Base-by-base conservation (phyloP, 495 filamentous ascomycete genomes). In the Mytilinidion resinicola region DNA sequence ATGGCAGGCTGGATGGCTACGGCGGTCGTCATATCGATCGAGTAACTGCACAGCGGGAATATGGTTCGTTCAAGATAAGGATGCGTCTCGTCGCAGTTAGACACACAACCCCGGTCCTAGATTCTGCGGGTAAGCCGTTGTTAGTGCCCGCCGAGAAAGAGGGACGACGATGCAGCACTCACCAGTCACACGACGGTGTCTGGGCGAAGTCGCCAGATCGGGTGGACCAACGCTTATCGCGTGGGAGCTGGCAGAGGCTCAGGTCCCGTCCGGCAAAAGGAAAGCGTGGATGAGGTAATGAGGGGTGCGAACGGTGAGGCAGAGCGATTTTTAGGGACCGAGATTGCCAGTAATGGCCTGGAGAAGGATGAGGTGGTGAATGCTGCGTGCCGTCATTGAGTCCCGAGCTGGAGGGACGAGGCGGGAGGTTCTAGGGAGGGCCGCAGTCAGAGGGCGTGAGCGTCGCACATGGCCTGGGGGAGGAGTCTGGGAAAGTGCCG, bases 1-100 rank as follows among this genome's bases (percentile, higher is more conserved):
- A 72, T 69, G 42, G 69, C 61, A 30, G 67, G 67, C 50, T 65
- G 67, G 36, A 71, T 67, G 56, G 70, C 68, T 53, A 73, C 65
- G 46, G 59, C 68, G 47, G 69, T 65, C 55, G 69, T 70, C 69
- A 72, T 72, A 60, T 68, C 55, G 61, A 56, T 52, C 9, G 52
- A 21, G 51, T 46, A 20, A 51, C 17, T 43, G 19, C 20, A 20
- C 21, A 30, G 12, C 10, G 41, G 58, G 34, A 15, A 34, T 47
- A 56, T 55, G 59, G 63, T 57, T 51, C 21, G 60, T 36, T 50
- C 37, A 56, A 63, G 64, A 67, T 67, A 67, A 67, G 56, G 54
- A 15, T 3, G 25, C 25, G 25, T 30, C 25, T 30, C 25, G 3
- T 30, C 25, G 25, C 25, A 30, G 25, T 30, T 30, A 30, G 25